Evolutionary conservation across 345 rosid species (phyloP).

Genomic region (Salix koriyanagi): DNA sequence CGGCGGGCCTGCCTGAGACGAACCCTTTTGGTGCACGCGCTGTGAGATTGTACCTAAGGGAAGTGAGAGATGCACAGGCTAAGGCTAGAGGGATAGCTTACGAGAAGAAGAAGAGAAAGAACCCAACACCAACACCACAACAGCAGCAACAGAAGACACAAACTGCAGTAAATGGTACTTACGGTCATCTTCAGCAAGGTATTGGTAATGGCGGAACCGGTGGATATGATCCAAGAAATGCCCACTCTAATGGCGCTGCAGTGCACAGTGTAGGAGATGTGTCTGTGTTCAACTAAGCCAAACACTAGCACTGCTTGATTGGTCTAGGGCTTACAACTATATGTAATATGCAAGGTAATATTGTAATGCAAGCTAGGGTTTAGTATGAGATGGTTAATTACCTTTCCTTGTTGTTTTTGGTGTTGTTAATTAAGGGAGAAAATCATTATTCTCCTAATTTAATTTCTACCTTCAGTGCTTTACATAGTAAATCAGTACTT

Average conservation of each 20-base stretch:
- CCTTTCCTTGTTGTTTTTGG: neutral
- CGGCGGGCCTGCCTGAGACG: constrained; percentile 84
- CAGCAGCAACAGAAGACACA: neutral
- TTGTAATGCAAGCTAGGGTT: neutral
- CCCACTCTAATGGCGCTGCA: neutral
- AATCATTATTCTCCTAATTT: neutral
- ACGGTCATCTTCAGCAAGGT: neutral
- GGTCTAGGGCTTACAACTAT: neutral
- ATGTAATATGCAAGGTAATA: neutral
- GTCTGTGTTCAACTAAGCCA: neutral
- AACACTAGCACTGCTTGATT: neutral
- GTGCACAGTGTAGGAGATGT: neutral
- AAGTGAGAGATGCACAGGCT: constrained; percentile 80
- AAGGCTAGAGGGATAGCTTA: constrained; percentile 92
- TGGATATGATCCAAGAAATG: neutral
- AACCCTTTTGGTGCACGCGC: constrained; percentile 96
- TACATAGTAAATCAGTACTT: no score
- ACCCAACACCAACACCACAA: constrained; percentile 50
- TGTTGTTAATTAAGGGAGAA: neutral
- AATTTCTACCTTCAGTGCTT: neutral
- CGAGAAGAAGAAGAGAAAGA: constrained; percentile 84
- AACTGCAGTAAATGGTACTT: neutral
- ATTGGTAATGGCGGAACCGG: neutral
- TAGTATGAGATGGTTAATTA: neutral
- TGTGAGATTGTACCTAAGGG: constrained; percentile 82